These are phyloP conservation scores for Leptographium radiaticola DNA, from an alignment of 2,329 filamentous ascomycete genomes.

Conservation along the genomic window DNA sequence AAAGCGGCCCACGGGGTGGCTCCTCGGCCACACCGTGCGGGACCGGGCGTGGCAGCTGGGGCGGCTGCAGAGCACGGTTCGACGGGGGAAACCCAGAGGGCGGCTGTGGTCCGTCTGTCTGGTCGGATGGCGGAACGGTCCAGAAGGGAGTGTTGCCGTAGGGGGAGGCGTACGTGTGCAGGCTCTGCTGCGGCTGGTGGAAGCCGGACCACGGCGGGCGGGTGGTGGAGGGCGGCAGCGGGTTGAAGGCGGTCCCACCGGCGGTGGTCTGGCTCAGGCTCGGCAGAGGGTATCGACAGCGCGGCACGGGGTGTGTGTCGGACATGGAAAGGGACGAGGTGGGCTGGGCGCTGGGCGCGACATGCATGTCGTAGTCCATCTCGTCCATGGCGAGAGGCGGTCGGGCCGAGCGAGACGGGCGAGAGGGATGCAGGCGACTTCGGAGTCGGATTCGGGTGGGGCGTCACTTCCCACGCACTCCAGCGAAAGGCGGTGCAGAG, in stretches of 20 bases:
- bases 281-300: conserved; percentile 2
- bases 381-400: conserved; percentile 17
- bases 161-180: background rate
- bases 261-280: background rate
- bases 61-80: background rate
- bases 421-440: background rate
- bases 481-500: background rate
- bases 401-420: background rate
- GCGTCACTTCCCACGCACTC: background rate
- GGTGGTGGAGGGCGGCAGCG: conserved; percentile 3
- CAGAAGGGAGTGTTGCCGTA: background rate
- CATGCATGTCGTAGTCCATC: conserved; percentile 21
- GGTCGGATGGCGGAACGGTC: background rate
- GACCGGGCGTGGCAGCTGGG: background rate
- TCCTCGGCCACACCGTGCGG: background rate
- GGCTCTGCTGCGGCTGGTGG: background rate
- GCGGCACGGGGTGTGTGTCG: background rate
- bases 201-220: background rate
- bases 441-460: background rate
- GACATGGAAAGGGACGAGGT: background rate
- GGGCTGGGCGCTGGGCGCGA: conserved; percentile 4
- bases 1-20: too few species aligned
- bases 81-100: background rate
- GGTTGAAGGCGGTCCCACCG: conserved; percentile 5
- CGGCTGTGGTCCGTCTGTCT: background rate